Percentiles rank a stretch among this genome's conserved stretches.
Conservation (phyloP, 2,329 filamentous ascomycete species). For the Decorospora gaudefroyi region DNA sequence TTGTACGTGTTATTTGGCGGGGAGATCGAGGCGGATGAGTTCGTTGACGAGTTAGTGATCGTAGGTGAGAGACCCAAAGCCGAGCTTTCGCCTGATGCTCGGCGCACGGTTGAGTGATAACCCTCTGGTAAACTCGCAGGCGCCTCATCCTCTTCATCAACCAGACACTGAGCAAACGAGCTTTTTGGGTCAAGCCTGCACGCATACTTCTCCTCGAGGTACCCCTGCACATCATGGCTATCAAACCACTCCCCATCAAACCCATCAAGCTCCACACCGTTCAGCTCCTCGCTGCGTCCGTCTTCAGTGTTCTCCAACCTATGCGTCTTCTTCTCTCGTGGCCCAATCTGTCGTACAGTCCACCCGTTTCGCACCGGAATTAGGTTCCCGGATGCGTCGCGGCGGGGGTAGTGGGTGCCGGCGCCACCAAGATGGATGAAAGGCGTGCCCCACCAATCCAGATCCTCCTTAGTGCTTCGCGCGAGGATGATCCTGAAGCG, state of each 20-base stretch:
- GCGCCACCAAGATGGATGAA: conserved; percentile 69
- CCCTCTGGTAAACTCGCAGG: conserved; percentile 1
- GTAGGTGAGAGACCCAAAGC: no score
- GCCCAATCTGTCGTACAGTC: conserved; percentile 42
- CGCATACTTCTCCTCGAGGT: conserved; percentile 64
- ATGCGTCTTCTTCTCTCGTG: conserved; percentile 37
- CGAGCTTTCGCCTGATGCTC: conserved; percentile 6
- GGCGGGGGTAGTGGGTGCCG: conserved; percentile 64
- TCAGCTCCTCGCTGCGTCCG: conserved; percentile 28
- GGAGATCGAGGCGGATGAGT: conserved; percentile 3
- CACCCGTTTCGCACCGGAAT: conserved; percentile 39
- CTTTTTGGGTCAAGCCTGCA: conserved; percentile 64
- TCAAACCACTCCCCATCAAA: conserved; percentile 79
- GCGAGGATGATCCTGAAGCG: conserved; percentile 50
- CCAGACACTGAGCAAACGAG: conserved; percentile 61
- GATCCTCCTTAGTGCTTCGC: conserved; percentile 51
- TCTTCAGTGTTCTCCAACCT: conserved; percentile 20
- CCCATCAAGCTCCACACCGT: conserved; percentile 59
- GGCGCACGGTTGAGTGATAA: no score
- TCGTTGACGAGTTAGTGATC: not conserved
- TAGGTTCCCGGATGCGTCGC: conserved; percentile 46
- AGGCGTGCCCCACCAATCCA: conserved; percentile 64
- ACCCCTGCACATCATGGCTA: conserved; percentile 74
- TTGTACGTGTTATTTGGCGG: conserved; percentile 6
- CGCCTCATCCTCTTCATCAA: conserved; percentile 32